Evolutionary conservation across 306 rosid genomes (phyloP).

Genomic region (Gynostemma pentaphyllum): DNA sequence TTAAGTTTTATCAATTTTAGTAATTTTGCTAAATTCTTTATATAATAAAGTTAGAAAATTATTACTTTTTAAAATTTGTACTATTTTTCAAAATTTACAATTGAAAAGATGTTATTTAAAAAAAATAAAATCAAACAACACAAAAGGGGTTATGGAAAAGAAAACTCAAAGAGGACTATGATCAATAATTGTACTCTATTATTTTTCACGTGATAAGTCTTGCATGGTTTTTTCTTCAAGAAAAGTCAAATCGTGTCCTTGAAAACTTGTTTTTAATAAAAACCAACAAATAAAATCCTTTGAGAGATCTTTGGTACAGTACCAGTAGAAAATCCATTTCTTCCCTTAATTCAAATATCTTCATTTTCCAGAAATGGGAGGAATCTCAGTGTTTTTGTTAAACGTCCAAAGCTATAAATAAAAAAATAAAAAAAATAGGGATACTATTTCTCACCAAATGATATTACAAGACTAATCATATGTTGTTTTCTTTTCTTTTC

Average conservation of each 20-base stretch:
- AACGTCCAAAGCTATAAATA: background rate
- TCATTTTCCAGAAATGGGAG: background rate
- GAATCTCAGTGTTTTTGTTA: background rate
- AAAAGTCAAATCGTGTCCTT: background rate
- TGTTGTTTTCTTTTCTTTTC: background rate
- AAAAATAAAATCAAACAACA: background rate
- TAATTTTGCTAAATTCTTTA: too few relatives aligned
- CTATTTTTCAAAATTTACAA: too few relatives aligned
- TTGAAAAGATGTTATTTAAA: too few relatives aligned
- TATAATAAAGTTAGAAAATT: too few relatives aligned
- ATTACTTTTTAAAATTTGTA: too few relatives aligned
- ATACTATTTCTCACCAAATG: background rate
- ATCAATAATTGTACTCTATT: slow-evolving; percentile 4
- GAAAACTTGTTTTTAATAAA: background rate
- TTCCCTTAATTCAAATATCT: background rate
- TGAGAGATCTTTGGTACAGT: background rate
- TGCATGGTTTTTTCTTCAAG: slow-evolving; percentile 2
- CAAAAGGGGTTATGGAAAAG: background rate
- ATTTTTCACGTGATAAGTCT: background rate
- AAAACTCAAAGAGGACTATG: background rate
- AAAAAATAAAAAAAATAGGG: background rate
- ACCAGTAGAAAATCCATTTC: too few relatives aligned
- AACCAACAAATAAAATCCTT: background rate
- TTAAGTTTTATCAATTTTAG: too few relatives aligned
- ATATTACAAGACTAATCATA: background rate